These are phyloP conservation scores for Monilinia laxa DNA, from an alignment of 2,329 filamentous ascomycete genomes.

Conservation along the genomic window DNA sequence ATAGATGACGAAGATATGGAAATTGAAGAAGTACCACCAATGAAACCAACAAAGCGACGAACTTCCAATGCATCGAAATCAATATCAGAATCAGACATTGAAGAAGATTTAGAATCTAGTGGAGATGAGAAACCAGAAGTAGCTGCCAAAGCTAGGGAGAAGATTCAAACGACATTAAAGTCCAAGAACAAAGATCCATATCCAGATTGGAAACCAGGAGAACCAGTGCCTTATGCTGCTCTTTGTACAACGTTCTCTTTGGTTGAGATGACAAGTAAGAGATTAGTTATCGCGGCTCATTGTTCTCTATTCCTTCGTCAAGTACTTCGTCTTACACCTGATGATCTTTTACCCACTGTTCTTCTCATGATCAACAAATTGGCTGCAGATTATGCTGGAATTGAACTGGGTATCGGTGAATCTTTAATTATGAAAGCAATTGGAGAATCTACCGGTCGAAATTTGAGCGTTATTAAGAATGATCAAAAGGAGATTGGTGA, in stretches of 20 bases:
- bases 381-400: constrained; percentile 91
- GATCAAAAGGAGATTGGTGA: constrained; percentile 97
- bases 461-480: constrained; percentile 83
- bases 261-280: constrained; percentile 91
- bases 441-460: constrained; percentile 88
- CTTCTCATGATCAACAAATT: constrained; percentile 98
- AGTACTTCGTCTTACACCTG: constrained; percentile 86
- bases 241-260: constrained; percentile 93
- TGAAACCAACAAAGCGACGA: constrained; percentile 34
- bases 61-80: constrained; percentile 44
- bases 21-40: constrained; percentile 43
- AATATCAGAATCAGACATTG: constrained; percentile 50
- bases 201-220: constrained; percentile 88
- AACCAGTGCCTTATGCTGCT: constrained; percentile 90
- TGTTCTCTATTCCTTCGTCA: constrained; percentile 90
- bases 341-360: constrained; percentile 83
- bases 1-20: constrained; percentile 32
- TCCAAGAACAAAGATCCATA: constrained; percentile 74
- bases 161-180: constrained; percentile 74
- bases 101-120: constrained; percentile 47
- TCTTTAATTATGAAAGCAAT: constrained; percentile 99
- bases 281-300: constrained; percentile 82
- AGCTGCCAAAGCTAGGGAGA: constrained; percentile 73
- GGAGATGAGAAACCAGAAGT: constrained; percentile 67
- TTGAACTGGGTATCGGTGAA: constrained; percentile 97